Evolutionary conservation across 352 stramenopile species (phyloP).

Genomic region (Pythium phragmitis): DNA sequence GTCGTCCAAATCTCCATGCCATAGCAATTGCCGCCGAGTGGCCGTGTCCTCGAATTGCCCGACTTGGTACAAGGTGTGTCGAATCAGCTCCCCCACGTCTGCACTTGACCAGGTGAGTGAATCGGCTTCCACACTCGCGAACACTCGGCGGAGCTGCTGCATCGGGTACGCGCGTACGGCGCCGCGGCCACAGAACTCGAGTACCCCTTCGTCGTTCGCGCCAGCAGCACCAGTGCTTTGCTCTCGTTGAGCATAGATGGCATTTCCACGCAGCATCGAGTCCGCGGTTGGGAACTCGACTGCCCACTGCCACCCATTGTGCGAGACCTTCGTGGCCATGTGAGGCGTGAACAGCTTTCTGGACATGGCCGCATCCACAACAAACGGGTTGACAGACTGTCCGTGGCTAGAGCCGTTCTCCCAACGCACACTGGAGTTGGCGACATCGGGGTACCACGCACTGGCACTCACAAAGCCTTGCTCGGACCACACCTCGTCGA

Average conservation of each 20-base stretch:
- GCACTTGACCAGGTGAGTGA: conserved; percentile 39
- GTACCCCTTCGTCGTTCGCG: conserved; percentile 29
- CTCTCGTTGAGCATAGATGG: conserved; percentile 38
- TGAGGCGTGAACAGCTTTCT: conserved; percentile 33
- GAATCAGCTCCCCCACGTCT: conserved; percentile 34
- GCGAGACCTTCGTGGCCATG: conserved; percentile 7
- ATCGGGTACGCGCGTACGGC: conserved; percentile 47
- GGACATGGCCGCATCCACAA: conserved; percentile 17
- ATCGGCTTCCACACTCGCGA: conserved; percentile 42
- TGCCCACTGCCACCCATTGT: conserved; percentile 5
- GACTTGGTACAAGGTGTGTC: conserved; percentile 50
- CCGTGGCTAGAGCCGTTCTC: conserved; percentile 12
- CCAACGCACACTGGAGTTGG: conserved; percentile 32
- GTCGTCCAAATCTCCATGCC: conserved; percentile 45
- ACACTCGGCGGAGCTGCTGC: conserved; percentile 48
- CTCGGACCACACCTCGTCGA: conserved; percentile 22
- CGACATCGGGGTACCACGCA: conserved; percentile 36
- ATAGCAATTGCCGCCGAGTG: conserved; percentile 10
- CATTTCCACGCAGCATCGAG: conserved; percentile 33
- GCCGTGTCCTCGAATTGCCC: conserved; percentile 9
- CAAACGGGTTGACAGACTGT: conserved; percentile 37
- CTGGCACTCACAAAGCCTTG: conserved; percentile 29
- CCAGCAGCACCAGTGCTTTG: conserved; percentile 9
- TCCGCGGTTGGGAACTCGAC: background rate
- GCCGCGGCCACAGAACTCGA: conserved; percentile 32